These are phyloP conservation scores for Kurtzmaniella cleridarum DNA, from an alignment of 805 yeast genomes.

Conservation along the genomic window DNA sequence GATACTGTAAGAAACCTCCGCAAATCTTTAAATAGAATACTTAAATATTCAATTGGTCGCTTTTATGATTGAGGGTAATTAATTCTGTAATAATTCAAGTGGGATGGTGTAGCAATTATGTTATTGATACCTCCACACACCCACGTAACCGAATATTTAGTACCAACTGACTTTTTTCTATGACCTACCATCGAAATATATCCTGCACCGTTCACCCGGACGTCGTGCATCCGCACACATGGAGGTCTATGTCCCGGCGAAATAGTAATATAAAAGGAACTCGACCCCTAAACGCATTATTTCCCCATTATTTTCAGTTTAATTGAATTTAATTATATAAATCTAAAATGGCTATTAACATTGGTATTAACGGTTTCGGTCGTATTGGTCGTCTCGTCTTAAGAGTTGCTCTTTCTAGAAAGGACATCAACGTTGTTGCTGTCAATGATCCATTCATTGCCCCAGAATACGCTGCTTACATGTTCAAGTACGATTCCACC, in stretches of 20 bases:
- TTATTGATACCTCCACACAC: too few relatives aligned
- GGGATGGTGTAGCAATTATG: too few relatives aligned
- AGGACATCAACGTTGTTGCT: conserved; percentile 77
- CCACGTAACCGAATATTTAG: too few relatives aligned
- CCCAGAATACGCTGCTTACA: conserved; percentile 87
- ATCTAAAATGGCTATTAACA: conserved; percentile 50
- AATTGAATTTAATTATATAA: conserved; percentile 4
- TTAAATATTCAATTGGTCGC: too few relatives aligned
- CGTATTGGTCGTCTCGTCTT: conserved; percentile 88
- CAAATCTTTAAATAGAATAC: too few relatives aligned
- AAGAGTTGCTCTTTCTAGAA: conserved; percentile 71
- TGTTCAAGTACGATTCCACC: conserved; percentile 94
- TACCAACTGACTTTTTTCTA: too few relatives aligned
- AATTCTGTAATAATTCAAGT: too few relatives aligned
- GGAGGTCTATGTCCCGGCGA: conserved; percentile 14
- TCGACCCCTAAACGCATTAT: background rate
- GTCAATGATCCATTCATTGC: conserved; percentile 89
- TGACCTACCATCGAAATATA: too few relatives aligned
- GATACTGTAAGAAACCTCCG: too few relatives aligned
- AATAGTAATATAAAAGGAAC: conserved; percentile 3
- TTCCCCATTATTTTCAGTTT: background rate
- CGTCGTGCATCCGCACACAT: conserved; percentile 7
- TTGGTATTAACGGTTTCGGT: conserved; percentile 94
- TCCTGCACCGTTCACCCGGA: conserved; percentile 6
- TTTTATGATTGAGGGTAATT: too few relatives aligned